Percentiles rank a stretch among this genome's conserved stretches.
phyloP scores from a whole-genome alignment of 495 filamentous ascomycete species.

The Hypoxylon perforatum region DNA sequence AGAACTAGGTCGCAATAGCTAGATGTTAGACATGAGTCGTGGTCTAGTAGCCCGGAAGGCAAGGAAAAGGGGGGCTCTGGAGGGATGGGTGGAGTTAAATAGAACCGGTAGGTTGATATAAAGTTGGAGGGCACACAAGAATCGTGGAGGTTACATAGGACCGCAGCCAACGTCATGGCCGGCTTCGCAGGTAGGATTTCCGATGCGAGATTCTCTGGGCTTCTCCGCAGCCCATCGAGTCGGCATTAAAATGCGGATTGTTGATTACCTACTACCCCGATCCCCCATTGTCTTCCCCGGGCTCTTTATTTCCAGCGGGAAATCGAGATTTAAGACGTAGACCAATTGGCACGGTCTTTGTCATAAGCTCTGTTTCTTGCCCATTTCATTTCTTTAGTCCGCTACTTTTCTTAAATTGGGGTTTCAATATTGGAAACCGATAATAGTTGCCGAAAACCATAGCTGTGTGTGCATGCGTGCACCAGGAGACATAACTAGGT shows the following conservation, averaged over 20 bases:
- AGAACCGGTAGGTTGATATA: background rate
- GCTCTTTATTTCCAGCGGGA: background rate
- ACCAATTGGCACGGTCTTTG: background rate
- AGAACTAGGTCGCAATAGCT: background rate
- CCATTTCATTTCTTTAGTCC: background rate
- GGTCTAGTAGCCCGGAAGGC: background rate
- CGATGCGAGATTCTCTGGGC: conserved; percentile 17
- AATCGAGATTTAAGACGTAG: background rate
- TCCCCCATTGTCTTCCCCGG: no score
- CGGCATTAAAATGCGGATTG: conserved; percentile 15
- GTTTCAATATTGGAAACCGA: no score
- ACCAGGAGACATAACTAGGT: no score
- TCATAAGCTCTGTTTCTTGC: background rate
- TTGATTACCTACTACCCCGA: background rate
- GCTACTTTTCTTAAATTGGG: background rate
- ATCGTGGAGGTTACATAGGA: conserved; percentile 20
- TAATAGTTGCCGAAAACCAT: no score
- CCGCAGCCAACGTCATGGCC: conserved; percentile 12
- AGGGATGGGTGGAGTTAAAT: background rate
- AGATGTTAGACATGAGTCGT: background rate
- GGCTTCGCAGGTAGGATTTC: conserved; percentile 6
- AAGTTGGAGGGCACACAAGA: background rate
- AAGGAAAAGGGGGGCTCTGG: background rate
- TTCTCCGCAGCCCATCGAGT: conserved; percentile 33
- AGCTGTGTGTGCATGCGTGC: no score